Evolutionary conservation across 1,284 basidiomycete species (phyloP).

Genomic region (Boletus sp.): DNA sequence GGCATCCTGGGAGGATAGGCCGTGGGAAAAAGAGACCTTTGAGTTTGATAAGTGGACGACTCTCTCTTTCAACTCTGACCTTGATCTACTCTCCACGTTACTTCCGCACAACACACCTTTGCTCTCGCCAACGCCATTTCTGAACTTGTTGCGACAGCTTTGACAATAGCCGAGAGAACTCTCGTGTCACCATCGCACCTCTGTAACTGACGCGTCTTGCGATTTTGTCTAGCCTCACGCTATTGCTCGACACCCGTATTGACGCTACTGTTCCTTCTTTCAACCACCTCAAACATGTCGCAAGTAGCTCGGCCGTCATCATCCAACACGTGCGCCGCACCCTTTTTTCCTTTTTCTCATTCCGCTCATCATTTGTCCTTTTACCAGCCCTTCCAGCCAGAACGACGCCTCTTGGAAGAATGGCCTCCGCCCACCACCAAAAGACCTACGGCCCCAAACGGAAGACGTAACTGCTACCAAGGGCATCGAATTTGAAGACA

Average conservation of each 20-base stretch:
- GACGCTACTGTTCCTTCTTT: conserved; percentile 17
- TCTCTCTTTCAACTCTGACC: conserved; percentile 37
- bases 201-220: conserved; percentile 23
- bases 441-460: conserved; percentile 91
- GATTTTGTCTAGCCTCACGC: conserved; percentile 25
- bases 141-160: conserved; percentile 17
- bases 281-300: conserved; percentile 37
- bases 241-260: conserved; percentile 21
- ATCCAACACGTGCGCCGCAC: conserved; percentile 43
- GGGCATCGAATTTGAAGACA: conserved; percentile 91
- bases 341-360: conserved; percentile 1
- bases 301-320: conserved; percentile 48
- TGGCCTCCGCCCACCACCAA: conserved; percentile 82
- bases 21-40: conserved; percentile 34
- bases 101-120: conserved; percentile 16
- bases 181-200: conserved; percentile 20
- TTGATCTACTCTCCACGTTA: conserved; percentile 28
- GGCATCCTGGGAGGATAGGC: conserved; percentile 3
- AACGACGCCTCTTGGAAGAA: conserved; percentile 64
- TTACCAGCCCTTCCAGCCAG: conserved; percentile 32
- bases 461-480: conserved; percentile 94
- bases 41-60: conserved; percentile 33
- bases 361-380: conserved; percentile 14
- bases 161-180: conserved; percentile 16
- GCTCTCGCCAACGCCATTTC: conserved; percentile 16